These are phyloP conservation scores for Blastobotrys terrestris DNA, from an alignment of 805 yeast species.

Conservation along the genomic window DNA sequence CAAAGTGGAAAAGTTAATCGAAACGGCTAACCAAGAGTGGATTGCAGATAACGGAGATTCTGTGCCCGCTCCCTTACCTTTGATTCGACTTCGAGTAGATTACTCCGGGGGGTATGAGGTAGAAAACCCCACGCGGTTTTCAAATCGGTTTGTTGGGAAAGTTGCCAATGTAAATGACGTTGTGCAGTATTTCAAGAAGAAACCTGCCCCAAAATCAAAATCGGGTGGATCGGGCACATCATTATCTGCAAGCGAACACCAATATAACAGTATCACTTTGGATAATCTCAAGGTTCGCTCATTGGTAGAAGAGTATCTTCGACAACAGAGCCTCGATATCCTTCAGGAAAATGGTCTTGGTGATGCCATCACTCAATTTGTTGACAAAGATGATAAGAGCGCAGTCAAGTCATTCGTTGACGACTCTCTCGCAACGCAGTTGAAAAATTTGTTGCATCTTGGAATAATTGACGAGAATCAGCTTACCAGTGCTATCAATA, in stretches of 20 bases:
- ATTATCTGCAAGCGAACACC: neutral
- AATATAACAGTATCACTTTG: slow-evolving; percentile 17
- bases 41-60: slow-evolving; percentile 19
- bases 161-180: slow-evolving; percentile 92
- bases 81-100: slow-evolving; percentile 77
- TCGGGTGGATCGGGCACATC: neutral
- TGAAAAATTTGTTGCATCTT: slow-evolving; percentile 18
- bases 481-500: slow-evolving; percentile 2
- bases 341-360: slow-evolving; percentile 72
- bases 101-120: slow-evolving; percentile 88
- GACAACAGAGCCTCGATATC: slow-evolving; percentile 51
- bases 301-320: slow-evolving; percentile 56
- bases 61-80: slow-evolving; percentile 61
- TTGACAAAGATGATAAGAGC: slow-evolving; percentile 76
- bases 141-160: slow-evolving; percentile 81
- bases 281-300: slow-evolving; percentile 51
- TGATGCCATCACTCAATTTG: slow-evolving; percentile 62
- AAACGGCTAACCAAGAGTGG: slow-evolving; percentile 50
- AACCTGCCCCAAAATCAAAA: slow-evolving; percentile 25
- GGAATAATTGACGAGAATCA: slow-evolving; percentile 11
- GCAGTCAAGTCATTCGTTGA: slow-evolving; percentile 47
- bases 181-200: slow-evolving; percentile 56
- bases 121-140: slow-evolving; percentile 83
- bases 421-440: slow-evolving; percentile 24
- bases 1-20: slow-evolving; percentile 63